phyloP scores from a whole-genome alignment of 2,329 filamentous ascomycete species.

The Aspergillus ruber region DNA sequence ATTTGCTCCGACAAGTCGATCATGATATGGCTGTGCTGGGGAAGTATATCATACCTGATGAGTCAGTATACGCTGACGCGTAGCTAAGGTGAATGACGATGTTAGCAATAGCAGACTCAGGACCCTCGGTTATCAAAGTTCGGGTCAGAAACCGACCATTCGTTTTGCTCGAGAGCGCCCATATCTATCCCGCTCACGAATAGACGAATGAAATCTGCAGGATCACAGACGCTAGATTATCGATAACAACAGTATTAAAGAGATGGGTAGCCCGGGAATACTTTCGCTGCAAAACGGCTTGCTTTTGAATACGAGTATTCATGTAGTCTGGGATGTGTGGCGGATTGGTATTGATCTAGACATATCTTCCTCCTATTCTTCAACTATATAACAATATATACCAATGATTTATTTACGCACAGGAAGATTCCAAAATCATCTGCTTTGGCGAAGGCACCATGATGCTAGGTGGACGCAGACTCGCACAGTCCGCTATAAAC shows the following conservation, averaged over 20 bases:
- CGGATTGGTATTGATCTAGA: background rate
- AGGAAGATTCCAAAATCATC: background rate
- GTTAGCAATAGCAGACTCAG: background rate
- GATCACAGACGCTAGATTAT: too few species aligned
- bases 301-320: background rate
- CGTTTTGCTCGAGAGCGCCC: background rate
- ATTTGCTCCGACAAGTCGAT: background rate
- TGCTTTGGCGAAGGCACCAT: background rate
- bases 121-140: background rate
- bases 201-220: background rate
- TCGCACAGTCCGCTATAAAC: background rate
- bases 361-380: background rate
- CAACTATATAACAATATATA: background rate
- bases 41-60: background rate
- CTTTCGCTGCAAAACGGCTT: background rate
- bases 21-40: background rate
- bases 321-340: background rate
- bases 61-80: background rate
- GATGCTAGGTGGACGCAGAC: background rate
- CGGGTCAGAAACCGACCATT: background rate
- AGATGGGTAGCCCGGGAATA: background rate
- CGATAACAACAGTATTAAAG: background rate
- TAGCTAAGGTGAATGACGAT: background rate
- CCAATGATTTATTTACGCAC: background rate
- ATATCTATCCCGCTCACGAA: background rate